These are phyloP conservation scores for Tephrocybe sp. DNA, from an alignment of 768 basidiomycete species.

Conservation along the genomic window DNA sequence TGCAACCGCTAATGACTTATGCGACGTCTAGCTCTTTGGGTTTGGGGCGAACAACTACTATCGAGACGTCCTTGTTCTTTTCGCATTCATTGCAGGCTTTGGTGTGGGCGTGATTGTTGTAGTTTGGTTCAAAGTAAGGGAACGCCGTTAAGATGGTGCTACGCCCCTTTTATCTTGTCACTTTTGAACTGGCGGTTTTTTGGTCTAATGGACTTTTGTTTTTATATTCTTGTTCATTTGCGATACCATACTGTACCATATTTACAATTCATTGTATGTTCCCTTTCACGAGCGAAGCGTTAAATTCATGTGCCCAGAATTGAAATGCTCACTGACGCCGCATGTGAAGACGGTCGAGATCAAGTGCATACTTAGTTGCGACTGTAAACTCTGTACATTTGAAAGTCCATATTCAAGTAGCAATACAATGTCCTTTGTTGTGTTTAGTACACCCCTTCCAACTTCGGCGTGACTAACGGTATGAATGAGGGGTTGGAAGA, in stretches of 20 bases:
- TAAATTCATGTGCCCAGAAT: no score
- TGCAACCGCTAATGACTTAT: background rate
- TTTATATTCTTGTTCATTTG: no score
- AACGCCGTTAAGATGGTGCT: constrained; percentile 68
- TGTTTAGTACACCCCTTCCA: background rate
- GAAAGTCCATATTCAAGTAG: no score
- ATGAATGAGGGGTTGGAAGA: background rate
- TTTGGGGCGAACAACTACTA: constrained; percentile 84
- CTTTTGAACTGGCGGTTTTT: background rate
- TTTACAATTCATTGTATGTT: no score
- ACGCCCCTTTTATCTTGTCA: no score
- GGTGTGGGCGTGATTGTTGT: constrained; percentile 66
- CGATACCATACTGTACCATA: no score
- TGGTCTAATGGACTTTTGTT: no score
- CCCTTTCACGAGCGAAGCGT: no score
- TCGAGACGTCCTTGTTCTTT: constrained; percentile 82
- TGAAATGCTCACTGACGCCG: no score
- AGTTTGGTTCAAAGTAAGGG: constrained; percentile 77
- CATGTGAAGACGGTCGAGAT: no score
- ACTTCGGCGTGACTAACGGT: background rate
- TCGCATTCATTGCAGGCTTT: constrained; percentile 84
- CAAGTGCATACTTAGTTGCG: no score
- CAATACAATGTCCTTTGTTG: background rate
- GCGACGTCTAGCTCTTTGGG: constrained; percentile 67
- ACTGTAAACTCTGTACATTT: no score